A percentile compares a stretch with the other conserved stretches of the same genome.
These are phyloP conservation scores for Cyphellophora attinorum DNA, from an alignment of 2,329 filamentous ascomycete species.

Conservation along the genomic window DNA sequence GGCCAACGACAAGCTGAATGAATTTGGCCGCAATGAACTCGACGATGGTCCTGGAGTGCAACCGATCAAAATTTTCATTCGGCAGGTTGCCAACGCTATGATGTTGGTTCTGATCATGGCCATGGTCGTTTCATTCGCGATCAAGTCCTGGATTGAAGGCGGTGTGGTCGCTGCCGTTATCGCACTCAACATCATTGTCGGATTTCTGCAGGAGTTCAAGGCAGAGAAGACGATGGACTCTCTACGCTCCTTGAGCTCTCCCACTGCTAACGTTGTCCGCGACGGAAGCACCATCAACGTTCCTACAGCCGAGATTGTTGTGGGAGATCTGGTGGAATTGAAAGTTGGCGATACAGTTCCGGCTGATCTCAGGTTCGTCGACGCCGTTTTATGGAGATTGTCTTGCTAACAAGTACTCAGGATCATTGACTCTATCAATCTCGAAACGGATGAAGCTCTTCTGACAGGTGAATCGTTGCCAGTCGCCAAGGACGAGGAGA, in stretches of 20 bases:
- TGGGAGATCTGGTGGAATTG: conserved; percentile 48
- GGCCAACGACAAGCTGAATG: conserved; percentile 43
- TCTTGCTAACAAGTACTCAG: too few relatives aligned
- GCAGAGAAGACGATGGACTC: conserved; percentile 47
- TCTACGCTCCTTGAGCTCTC: conserved; percentile 38
- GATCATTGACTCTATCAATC: conserved; percentile 45
- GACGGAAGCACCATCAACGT: conserved; percentile 39
- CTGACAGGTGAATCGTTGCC: conserved; percentile 54
- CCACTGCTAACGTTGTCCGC: conserved; percentile 40
- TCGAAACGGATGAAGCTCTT: conserved; percentile 51
- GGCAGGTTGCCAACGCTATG: conserved; percentile 61
- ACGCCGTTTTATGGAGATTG: too few relatives aligned
- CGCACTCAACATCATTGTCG: conserved; percentile 48
- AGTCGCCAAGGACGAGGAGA: conserved; percentile 41
- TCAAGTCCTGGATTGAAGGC: conserved; percentile 51
- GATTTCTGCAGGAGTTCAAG: conserved; percentile 43
- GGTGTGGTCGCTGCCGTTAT: conserved; percentile 51
- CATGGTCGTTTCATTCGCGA: conserved; percentile 50
- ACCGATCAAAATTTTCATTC: conserved; percentile 60
- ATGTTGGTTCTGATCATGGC: conserved; percentile 52
- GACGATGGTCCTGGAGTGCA: conserved; percentile 57
- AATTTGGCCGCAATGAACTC: conserved; percentile 55
- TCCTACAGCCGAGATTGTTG: conserved; percentile 45
- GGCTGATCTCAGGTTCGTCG: conserved; percentile 34
- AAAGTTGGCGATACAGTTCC: conserved; percentile 39